phyloP scores from a whole-genome alignment of 2,329 filamentous ascomycete genomes.

The Tolypocladium nubicola region DNA sequence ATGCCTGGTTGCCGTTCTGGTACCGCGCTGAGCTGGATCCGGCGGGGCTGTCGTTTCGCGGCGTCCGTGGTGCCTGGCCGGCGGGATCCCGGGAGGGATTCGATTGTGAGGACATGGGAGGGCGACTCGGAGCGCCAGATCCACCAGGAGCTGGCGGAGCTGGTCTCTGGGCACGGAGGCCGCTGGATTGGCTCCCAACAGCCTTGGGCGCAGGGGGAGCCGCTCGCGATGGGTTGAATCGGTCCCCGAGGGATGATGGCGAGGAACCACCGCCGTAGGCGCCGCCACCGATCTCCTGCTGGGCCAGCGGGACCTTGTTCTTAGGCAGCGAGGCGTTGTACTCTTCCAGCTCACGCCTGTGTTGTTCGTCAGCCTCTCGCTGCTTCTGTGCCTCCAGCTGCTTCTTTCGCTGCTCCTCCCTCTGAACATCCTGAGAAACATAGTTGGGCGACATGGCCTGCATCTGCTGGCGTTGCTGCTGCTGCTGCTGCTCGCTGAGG shows the following conservation, averaged over 20 bases:
- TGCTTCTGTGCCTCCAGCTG: conserved; percentile 49
- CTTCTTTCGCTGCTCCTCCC: conserved; percentile 51
- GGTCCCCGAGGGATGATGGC: conserved; percentile 37
- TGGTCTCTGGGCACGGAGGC: conserved; percentile 62
- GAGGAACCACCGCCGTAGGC: conserved; percentile 41
- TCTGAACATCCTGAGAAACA: conserved; percentile 34
- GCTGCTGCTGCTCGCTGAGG: conserved; percentile 32
- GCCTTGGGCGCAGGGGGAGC: conserved; percentile 69
- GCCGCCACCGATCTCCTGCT: conserved; percentile 79
- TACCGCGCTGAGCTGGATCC: conserved; percentile 45
- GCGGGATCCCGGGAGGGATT: conserved; percentile 34
- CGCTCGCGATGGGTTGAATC: conserved; percentile 78
- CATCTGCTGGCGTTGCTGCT: conserved; percentile 48
- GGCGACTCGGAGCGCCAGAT: conserved; percentile 29
- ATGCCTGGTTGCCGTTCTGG: conserved; percentile 42
- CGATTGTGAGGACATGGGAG: conserved; percentile 37
- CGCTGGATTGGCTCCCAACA: conserved; percentile 41
- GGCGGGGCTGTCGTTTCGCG: conserved; percentile 35
- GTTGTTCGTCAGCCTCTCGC: conserved; percentile 52
- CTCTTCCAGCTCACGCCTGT: conserved; percentile 67
- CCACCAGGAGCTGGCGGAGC: conserved; percentile 60
- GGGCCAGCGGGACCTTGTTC: conserved; percentile 66
- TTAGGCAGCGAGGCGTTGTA: conserved; percentile 88
- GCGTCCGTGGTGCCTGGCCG: conserved; percentile 31
- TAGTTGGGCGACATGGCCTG: conserved; percentile 47